A percentile compares a stretch with the other conserved stretches of the same genome.
These are phyloP conservation scores for Puccinia triticina DNA, from an alignment of 1,284 basidiomycete genomes.

Conservation along the genomic window DNA sequence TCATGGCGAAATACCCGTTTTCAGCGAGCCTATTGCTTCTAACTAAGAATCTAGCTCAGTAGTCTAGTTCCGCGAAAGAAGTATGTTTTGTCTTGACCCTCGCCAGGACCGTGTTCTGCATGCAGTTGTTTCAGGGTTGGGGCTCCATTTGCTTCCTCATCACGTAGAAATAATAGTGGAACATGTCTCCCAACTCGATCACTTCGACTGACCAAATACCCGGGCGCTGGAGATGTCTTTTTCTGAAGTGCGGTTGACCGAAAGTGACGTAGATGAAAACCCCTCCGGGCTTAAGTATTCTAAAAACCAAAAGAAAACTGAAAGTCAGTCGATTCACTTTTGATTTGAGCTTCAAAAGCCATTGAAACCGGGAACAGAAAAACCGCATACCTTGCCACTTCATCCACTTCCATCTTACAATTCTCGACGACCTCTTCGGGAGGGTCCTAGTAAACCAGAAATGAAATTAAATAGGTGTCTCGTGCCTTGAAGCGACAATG, in stretches of 20 bases:
- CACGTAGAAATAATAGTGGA: constrained; percentile 47
- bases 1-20: no score
- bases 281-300: constrained; percentile 53
- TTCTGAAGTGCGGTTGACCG: constrained; percentile 86
- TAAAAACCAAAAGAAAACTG: not conserved
- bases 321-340: not conserved
- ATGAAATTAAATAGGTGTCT: constrained; percentile 4
- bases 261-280: constrained; percentile 68
- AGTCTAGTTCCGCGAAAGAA: no score
- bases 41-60: no score
- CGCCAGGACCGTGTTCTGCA: no score
- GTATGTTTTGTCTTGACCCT: no score
- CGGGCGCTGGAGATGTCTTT: constrained; percentile 66
- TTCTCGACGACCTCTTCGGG: constrained; percentile 73
- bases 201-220: constrained; percentile 42
- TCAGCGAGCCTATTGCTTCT: no score
- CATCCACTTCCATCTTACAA: constrained; percentile 78
- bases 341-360: constrained; percentile 50
- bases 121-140: not conserved
- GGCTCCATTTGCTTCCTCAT: constrained; percentile 17
- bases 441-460: constrained; percentile 68
- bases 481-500: not conserved
- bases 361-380: not conserved
- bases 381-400: constrained; percentile 70
- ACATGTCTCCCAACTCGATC: constrained; percentile 43